Base-by-base conservation (phyloP, 2,329 filamentous ascomycete genomes). In the Thermoascus crustaceus region DNA sequence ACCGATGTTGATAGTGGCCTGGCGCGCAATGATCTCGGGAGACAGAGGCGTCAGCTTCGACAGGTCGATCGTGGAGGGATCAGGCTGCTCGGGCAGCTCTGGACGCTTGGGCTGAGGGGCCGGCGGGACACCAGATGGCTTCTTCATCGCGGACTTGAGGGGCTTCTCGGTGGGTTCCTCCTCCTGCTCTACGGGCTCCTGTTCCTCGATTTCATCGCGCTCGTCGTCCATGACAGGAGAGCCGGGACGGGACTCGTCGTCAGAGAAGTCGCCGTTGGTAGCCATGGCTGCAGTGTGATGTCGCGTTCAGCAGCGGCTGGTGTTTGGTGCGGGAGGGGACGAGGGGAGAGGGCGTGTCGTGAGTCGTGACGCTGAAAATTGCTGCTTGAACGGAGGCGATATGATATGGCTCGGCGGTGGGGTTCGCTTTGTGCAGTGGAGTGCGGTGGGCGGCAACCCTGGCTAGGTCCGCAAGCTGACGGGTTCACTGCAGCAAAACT, bases 1-100 rank as follows among this genome's bases (percentile, higher is more conserved):
- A 47, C 89, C 91, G 54, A 96, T 95, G 69, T 96, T 96, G 73
- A 96, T 95, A 38, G 91, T 98, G 37, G 91, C 91, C 75, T 98
- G 91, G 55, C 91, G 78, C 43, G 87, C 86, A 58, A 98, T 98
- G 60, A 98, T 96, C 63, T 96, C 89, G 48, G 88, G 87, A 10
- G 89, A 93, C 52, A 95, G 72, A 39, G 91, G 89, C 48, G 75
- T 85, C 52, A 98, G 72, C 35, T 68, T 77, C 48, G 77, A 75
- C 54, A 95, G 75, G 57, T 96, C 85, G 56, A 98, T 76, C 52
- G 87, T 82, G 61, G 82, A 79, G 54, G 91, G 86, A 50, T 98
- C 85, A 48, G 91, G 94, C 71, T 98, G 91, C 51, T 87, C 85
- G 53, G 91, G 91, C 39, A 86, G 72, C 44, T 71, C 69, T 46